These are phyloP conservation scores for Penicillium sp. DNA, from an alignment of 2,329 filamentous ascomycete genomes.

Conservation along the genomic window DNA sequence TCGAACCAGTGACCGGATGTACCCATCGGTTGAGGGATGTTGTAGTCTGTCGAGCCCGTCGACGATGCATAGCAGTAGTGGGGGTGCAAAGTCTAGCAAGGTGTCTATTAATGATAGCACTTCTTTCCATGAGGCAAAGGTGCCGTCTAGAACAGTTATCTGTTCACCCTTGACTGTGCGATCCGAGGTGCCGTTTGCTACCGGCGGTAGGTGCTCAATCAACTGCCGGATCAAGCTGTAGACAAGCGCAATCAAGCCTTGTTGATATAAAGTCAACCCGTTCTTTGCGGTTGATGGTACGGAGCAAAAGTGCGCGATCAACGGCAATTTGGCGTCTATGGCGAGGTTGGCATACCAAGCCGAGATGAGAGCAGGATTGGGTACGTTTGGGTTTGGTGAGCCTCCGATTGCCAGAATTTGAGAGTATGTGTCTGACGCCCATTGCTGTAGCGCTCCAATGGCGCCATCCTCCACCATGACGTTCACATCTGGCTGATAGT, in stretches of 20 bases:
- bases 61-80: conserved; percentile 42
- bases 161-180: conserved; percentile 43
- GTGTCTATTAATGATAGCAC: conserved; percentile 43
- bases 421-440: conserved; percentile 39
- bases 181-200: conserved; percentile 40
- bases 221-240: conserved; percentile 47
- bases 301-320: conserved; percentile 45
- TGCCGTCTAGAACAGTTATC: conserved; percentile 40
- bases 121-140: conserved; percentile 41
- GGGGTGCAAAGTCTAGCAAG: conserved; percentile 40
- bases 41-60: conserved; percentile 42
- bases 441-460: conserved; percentile 38
- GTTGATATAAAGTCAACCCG: conserved; percentile 33
- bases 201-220: conserved; percentile 42
- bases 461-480: conserved; percentile 34
- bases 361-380: conserved; percentile 38
- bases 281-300: conserved; percentile 27
- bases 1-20: conserved; percentile 40
- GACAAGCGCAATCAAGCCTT: conserved; percentile 41
- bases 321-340: conserved; percentile 36
- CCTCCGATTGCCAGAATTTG: conserved; percentile 40
- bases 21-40: conserved; percentile 37
- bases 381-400: conserved; percentile 29
- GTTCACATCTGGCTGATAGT: conserved; percentile 34
- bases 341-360: conserved; percentile 40